phyloP scores from a whole-genome alignment of 768 basidiomycete genomes.

The Tephrocybe rancida region DNA sequence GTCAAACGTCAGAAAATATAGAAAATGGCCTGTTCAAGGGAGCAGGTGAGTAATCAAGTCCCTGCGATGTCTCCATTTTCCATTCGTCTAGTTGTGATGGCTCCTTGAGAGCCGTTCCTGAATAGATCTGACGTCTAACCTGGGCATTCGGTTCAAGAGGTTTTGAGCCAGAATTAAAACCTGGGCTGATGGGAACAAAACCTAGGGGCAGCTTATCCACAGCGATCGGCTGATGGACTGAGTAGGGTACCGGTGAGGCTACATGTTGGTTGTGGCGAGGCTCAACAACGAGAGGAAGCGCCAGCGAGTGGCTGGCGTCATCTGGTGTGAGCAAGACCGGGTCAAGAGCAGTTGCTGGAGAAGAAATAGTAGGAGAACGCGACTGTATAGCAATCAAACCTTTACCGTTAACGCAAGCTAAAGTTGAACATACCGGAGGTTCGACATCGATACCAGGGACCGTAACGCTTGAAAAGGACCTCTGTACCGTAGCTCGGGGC shows the following conservation, averaged over 20 bases:
- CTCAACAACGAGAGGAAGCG: slow-evolving; percentile 17
- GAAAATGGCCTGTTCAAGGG: slow-evolving; percentile 11
- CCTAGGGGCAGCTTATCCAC: slow-evolving; percentile 36
- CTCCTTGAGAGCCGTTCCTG: slow-evolving; percentile 4
- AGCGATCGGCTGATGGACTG: not conserved
- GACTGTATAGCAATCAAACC: slow-evolving; percentile 30
- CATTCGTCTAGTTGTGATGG: too few species aligned
- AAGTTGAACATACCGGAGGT: slow-evolving; percentile 41
- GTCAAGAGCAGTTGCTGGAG: slow-evolving; percentile 32
- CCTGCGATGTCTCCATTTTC: not conserved
- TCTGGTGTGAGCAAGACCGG: slow-evolving; percentile 48
- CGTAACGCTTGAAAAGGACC: slow-evolving; percentile 32
- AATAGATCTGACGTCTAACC: slow-evolving; percentile 8
- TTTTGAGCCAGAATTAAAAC: not conserved
- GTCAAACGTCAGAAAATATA: slow-evolving; percentile 12
- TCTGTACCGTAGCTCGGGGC: slow-evolving; percentile 24
- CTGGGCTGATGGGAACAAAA: slow-evolving; percentile 31
- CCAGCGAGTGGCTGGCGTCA: slow-evolving; percentile 27
- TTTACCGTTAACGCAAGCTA: not conserved
- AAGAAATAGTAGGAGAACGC: slow-evolving; percentile 36
- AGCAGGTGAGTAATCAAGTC: slow-evolving; percentile 7
- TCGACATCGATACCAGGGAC: slow-evolving; percentile 47
- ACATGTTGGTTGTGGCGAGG: slow-evolving; percentile 1
- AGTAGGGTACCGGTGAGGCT: not conserved
- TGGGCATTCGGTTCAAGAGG: not conserved